Evolutionary conservation across 176 grass and related monocot species (phyloP), one percentile per base, ranked within the genome.

Genomic region (Ensete ventricosum): DNA sequence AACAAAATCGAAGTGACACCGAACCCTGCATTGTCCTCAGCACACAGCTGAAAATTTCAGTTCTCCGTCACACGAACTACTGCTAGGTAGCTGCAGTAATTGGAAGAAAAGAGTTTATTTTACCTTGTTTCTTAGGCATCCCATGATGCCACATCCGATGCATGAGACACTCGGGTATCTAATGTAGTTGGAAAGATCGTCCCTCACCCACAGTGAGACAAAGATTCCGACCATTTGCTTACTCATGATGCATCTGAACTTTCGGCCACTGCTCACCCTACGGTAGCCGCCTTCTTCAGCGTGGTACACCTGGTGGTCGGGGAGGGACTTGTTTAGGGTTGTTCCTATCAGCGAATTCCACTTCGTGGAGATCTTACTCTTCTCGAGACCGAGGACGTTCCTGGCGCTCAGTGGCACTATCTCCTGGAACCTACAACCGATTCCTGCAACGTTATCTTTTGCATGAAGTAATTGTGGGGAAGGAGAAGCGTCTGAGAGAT

Each of bases 151-250:
- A 0, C 90, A 99, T 19, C 95, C 90, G 14, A 99, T 71, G 65
- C 85, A 91, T 23, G 95, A 94, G 43, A 89, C 88, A 71, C 82
- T 79, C 7, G 85, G 78, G 76, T 89, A 74, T 52, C 77, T 79
- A 79, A 99, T 66, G 69, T 82, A 77, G 53, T 78, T 64, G 63
- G 73, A 75, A 68, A 99, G 90, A 77, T 87, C 85, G 54, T 80
- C 76, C 67, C 84, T 91, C 50, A 73, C 83, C 95, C 95, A 99
- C 14, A 99, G 78, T 6, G 88, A 87, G 23, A 73, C 58, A 62
- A 91, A 85, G 73, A 99, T 94, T 59, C 95, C 95, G 16, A 99
- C 90, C 95, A 99, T 99, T 82, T 99, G 95, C 84, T 99, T 89
- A 80, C 86, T 94, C 70, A 82, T 85, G 67, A 94, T 89, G 82